Evolutionary conservation across 1,284 basidiomycete genomes (phyloP).

Genomic region (Sporisorium reilianum): DNA sequence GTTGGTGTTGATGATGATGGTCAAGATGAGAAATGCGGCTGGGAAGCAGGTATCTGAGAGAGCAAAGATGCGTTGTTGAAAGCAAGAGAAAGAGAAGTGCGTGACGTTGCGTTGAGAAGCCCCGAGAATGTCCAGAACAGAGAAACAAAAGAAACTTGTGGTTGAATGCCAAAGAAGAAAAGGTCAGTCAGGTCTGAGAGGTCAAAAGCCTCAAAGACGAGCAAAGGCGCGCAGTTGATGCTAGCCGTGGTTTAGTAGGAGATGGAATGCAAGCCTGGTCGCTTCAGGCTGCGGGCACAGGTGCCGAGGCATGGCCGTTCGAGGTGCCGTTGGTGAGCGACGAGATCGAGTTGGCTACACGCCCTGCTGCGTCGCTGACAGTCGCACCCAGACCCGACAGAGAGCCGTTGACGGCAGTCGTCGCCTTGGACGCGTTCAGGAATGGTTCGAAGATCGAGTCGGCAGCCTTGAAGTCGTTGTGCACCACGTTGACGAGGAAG

Average conservation of each 20-base stretch:
- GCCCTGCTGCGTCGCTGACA: slow-evolving; percentile 25
- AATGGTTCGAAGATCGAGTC: slow-evolving; percentile 67
- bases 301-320: slow-evolving; percentile 30
- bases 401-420: slow-evolving; percentile 15
- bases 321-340: slow-evolving; percentile 32
- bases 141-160: slow-evolving; percentile 8
- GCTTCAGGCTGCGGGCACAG: slow-evolving; percentile 18
- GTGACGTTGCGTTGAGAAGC: slow-evolving; percentile 50
- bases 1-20: slow-evolving; percentile 8
- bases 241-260: slow-evolving; percentile 11
- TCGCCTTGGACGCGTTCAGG: slow-evolving; percentile 28
- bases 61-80: slow-evolving; percentile 49
- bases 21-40: slow-evolving; percentile 12
- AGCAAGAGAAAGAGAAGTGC: slow-evolving; percentile 37
- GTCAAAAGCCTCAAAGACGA: neutral
- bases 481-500: slow-evolving; percentile 68
- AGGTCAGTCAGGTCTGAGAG: neutral
- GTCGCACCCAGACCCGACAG: slow-evolving; percentile 24
- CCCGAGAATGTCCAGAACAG: slow-evolving; percentile 44
- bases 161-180: slow-evolving; percentile 15
- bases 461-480: slow-evolving; percentile 66
- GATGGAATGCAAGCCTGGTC: neutral
- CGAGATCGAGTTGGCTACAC: slow-evolving; percentile 23
- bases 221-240: slow-evolving; percentile 41
- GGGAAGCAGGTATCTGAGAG: slow-evolving; percentile 35